phyloP scores from a whole-genome alignment of 2,329 filamentous ascomycete genomes.

The Colletotrichum higginsianum region DNA sequence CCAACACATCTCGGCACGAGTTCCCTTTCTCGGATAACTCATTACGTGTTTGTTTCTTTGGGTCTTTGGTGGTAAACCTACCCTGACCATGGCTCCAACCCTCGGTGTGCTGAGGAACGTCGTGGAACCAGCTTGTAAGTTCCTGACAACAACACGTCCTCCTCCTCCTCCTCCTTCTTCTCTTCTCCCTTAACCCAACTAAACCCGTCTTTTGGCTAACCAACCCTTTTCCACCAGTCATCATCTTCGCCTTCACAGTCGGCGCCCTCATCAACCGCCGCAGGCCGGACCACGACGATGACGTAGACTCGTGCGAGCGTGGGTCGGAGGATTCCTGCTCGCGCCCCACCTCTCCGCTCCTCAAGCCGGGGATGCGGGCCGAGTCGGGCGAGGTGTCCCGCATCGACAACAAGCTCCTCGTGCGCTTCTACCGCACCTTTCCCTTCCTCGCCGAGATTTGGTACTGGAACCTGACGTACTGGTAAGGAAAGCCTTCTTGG shows the following conservation, averaged over 20 bases:
- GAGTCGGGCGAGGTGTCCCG: conserved; percentile 23
- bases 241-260: conserved; percentile 38
- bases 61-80: background rate
- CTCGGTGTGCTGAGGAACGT: conserved; percentile 37
- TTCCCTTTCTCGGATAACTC: background rate
- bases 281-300: conserved; percentile 23
- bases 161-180: no score
- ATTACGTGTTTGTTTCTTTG: background rate
- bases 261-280: conserved; percentile 43
- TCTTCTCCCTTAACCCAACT: background rate
- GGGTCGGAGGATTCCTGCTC: conserved; percentile 36
- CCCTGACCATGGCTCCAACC: conserved; percentile 31
- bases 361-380: conserved; percentile 38
- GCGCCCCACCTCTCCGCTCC: conserved; percentile 31
- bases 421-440: conserved; percentile 50
- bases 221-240: conserved; percentile 18
- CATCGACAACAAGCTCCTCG: conserved; percentile 40
- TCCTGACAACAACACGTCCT: no score
- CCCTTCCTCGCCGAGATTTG: conserved; percentile 54
- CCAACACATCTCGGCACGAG: background rate
- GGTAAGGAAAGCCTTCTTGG: conserved; percentile 38
- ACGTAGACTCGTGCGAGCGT: conserved; percentile 34
- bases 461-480: conserved; percentile 56
- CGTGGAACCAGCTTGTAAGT: conserved; percentile 41
- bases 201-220: no score